Base-by-base conservation (phyloP, 1,284 basidiomycete genomes). In the Cutaneotrichosporon cyanovorans region DNA sequence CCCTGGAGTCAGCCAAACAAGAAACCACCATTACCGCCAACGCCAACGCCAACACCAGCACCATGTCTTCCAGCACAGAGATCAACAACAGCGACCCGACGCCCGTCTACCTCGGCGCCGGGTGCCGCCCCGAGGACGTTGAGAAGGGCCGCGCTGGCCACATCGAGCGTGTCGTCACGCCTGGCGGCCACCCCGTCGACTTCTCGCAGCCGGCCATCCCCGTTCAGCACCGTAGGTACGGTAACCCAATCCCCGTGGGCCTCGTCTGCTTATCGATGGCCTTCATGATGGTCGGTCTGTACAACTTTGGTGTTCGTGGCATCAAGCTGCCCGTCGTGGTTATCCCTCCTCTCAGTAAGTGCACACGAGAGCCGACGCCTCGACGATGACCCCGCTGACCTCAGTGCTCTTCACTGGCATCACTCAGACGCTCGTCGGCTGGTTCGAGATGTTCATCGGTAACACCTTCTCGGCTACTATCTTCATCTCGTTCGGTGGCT, bases 131-230 rank as follows among this genome's bases (percentile, higher is more conserved):
- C n/a, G 16, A 7, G 6, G 45, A 53, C 37, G 9, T 40, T 21
- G 54, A 56, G 45, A 56, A 56, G 50, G 54, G 48, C n/a, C 28
- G 31, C 37, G 28, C 34, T 2, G 25, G 36, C 32, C n/a, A 30
- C 15, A 42, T 56, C n/a, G 38, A 46, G 42, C 50, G 50, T 15
- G 19, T 40, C 25, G 28, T 56, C 34, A 56, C 55, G 10, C 55
- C 55, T 20, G 52, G 52, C n/a, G 55, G 55, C 11, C 55, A 56
- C 43, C 51, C 55, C n/a, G 39, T 51, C 46, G 55, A 56, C 48
- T 53, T 40, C 22, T 54, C 51, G 18, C 55, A 56, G 42, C 55
- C 55, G 6, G 51, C 46, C 22, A 50, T 56, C 48, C 51, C 55
- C 22, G 48, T 45, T 42, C 45, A 54, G 47, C 47, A 60, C 52